A percentile compares a stretch with the other conserved stretches of the same genome.
Evolutionary conservation across 1,139 yeast species (phyloP).

Genomic region (Hyphopichia fennica): DNA sequence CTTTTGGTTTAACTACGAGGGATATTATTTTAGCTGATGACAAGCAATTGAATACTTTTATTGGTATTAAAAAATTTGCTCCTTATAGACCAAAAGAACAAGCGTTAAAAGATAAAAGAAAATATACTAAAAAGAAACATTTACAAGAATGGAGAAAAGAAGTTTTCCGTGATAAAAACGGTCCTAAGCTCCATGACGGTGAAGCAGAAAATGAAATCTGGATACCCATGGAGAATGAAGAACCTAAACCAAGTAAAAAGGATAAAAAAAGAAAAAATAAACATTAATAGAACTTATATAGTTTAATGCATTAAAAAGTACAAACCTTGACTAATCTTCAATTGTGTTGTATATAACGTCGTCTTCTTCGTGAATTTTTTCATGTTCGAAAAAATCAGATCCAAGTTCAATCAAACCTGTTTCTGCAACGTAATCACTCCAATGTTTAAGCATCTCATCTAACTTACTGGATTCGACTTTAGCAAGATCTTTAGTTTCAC

Average conservation of each 20-base stretch:
- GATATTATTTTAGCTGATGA: constrained; percentile 93
- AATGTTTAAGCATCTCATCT: constrained; percentile 42
- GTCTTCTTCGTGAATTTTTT: constrained; percentile 1
- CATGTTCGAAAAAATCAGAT: constrained; percentile 6
- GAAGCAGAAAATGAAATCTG: constrained; percentile 36
- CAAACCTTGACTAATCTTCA: not conserved
- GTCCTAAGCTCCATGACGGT: constrained; percentile 43
- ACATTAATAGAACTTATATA: not conserved
- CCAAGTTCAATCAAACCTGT: constrained; percentile 49
- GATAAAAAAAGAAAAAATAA: not conserved
- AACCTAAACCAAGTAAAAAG: not conserved
- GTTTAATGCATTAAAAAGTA: not conserved
- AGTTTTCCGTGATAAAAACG: constrained; percentile 68
- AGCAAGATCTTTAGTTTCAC: constrained; percentile 47
- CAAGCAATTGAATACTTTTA: constrained; percentile 73
- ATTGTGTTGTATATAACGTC: not conserved
- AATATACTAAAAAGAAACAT: constrained; percentile 79
- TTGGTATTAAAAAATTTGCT: constrained; percentile 90
- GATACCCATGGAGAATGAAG: constrained; percentile 28
- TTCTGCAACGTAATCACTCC: constrained; percentile 56
- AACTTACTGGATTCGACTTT: constrained; percentile 29
- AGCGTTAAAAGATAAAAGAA: constrained; percentile 75
- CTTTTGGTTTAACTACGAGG: constrained; percentile 80
- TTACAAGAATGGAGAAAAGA: constrained; percentile 88
- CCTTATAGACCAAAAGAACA: constrained; percentile 82